Evolutionary conservation across 805 yeast genomes (phyloP).

Genomic region (Lipomyces sp.): DNA sequence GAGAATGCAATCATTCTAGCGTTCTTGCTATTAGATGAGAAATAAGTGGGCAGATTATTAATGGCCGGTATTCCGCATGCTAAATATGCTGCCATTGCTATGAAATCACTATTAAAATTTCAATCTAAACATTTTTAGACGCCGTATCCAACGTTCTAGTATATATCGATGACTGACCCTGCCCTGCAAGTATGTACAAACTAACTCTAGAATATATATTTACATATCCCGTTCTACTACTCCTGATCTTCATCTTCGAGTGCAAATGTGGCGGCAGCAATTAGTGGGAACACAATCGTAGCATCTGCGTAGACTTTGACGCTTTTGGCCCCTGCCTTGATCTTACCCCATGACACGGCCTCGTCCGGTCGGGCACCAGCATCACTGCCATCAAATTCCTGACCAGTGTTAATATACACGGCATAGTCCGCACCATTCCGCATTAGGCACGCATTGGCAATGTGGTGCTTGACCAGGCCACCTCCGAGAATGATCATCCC

Average conservation of each 20-base stretch:
- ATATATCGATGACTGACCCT: no score
- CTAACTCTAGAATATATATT: neutral
- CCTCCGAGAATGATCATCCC: constrained; percentile 98
- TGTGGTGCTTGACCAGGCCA: constrained; percentile 94
- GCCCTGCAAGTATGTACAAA: neutral
- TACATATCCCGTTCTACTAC: neutral
- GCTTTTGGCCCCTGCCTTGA: constrained; percentile 88
- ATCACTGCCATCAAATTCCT: constrained; percentile 98
- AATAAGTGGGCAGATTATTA: no score
- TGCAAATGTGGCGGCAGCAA: constrained; percentile 96
- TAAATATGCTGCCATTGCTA: no score
- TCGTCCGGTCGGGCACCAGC: constrained; percentile 99
- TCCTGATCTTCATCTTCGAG: constrained; percentile 12
- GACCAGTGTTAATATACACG: constrained; percentile 95
- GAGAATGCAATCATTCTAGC: no score
- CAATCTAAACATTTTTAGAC: neutral
- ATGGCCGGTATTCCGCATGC: no score
- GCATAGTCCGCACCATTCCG: constrained; percentile 99
- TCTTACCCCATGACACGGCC: constrained; percentile 99
- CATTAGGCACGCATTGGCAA: constrained; percentile 97
- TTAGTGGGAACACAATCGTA: constrained; percentile 89
- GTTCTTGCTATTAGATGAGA: no score
- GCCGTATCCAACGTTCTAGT: neutral
- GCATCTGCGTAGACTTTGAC: constrained; percentile 96
- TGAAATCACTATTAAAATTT: neutral